A percentile compares a stretch with the other conserved stretches of the same genome.
Conservation (phyloP, 2,329 filamentous ascomycete genomes). For the Bipolaris sorokiniana region DNA sequence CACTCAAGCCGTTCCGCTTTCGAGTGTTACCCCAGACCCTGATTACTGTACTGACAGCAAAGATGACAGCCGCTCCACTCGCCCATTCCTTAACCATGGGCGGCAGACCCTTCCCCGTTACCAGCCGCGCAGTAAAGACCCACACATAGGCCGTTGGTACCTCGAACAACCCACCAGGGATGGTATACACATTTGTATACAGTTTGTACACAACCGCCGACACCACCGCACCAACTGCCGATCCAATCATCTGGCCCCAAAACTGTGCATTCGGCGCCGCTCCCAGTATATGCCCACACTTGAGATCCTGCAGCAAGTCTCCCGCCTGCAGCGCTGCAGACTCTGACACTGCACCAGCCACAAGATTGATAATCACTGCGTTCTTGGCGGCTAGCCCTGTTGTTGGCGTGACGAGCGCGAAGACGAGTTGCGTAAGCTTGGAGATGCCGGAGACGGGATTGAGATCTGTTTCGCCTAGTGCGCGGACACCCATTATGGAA, state of each 20-base stretch:
- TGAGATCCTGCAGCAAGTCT: constrained; percentile 95
- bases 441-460: constrained; percentile 97
- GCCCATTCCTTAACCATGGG: constrained; percentile 83
- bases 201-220: constrained; percentile 87
- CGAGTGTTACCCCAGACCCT: constrained; percentile 57
- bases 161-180: constrained; percentile 89
- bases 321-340: constrained; percentile 90
- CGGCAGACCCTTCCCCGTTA: constrained; percentile 88
- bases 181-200: constrained; percentile 87
- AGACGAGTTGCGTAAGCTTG: constrained; percentile 94
- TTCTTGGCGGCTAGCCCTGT: constrained; percentile 65
- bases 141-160: constrained; percentile 95
- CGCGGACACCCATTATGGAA: constrained; percentile 68
- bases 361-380: constrained; percentile 91
- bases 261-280: constrained; percentile 95
- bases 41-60: constrained; percentile 71
- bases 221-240: constrained; percentile 81
- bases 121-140: constrained; percentile 93
- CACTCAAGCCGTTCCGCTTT: constrained; percentile 42
- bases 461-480: constrained; percentile 81
- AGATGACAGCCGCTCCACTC: constrained; percentile 73
- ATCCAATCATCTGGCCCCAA: constrained; percentile 93
- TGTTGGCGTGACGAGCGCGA: constrained; percentile 82
- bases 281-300: constrained; percentile 91
- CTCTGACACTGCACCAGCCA: constrained; percentile 87